Evolutionary conservation across 2,329 filamentous ascomycete genomes (phyloP).

Genomic region (Coleophoma cylindrospora): DNA sequence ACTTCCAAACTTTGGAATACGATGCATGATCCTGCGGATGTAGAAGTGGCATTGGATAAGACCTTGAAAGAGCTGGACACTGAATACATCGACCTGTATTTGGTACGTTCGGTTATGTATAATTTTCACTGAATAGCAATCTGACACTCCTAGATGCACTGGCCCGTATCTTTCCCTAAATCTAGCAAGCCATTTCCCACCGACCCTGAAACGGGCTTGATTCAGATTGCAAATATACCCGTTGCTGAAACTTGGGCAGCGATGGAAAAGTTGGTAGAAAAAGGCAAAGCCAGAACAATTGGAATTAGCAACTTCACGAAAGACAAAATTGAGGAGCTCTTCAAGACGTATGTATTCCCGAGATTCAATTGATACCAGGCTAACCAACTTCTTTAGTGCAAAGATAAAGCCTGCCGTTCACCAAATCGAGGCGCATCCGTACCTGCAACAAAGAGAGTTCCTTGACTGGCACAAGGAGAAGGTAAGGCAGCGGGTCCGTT

Average conservation of each 20-base stretch:
- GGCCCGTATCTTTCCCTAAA: slow-evolving; percentile 44
- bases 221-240: slow-evolving; percentile 38
- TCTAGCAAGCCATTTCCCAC: slow-evolving; percentile 33
- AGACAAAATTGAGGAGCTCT: slow-evolving; percentile 32
- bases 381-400: slow-evolving; percentile 48
- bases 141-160: slow-evolving; percentile 55
- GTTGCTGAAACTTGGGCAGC: slow-evolving; percentile 39
- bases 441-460: slow-evolving; percentile 50
- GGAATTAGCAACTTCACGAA: slow-evolving; percentile 45
- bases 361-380: slow-evolving; percentile 26
- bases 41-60: slow-evolving; percentile 18
- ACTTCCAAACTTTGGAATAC: slow-evolving; percentile 56
- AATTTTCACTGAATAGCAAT: slow-evolving; percentile 29
- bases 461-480: slow-evolving; percentile 56
- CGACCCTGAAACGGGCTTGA: slow-evolving; percentile 25
- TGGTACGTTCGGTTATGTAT: slow-evolving; percentile 34
- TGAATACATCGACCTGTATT: slow-evolving; percentile 29
- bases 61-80: slow-evolving; percentile 26
- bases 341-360: slow-evolving; percentile 29
- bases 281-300: slow-evolving; percentile 35
- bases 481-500: slow-evolving; percentile 60
- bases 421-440: slow-evolving; percentile 65
- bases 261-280: slow-evolving; percentile 31
- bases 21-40: slow-evolving; percentile 21
- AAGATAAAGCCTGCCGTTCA: slow-evolving; percentile 40